Evolutionary conservation across 129 eudicot species (phyloP).

Genomic region (Lonicera japonica): DNA sequence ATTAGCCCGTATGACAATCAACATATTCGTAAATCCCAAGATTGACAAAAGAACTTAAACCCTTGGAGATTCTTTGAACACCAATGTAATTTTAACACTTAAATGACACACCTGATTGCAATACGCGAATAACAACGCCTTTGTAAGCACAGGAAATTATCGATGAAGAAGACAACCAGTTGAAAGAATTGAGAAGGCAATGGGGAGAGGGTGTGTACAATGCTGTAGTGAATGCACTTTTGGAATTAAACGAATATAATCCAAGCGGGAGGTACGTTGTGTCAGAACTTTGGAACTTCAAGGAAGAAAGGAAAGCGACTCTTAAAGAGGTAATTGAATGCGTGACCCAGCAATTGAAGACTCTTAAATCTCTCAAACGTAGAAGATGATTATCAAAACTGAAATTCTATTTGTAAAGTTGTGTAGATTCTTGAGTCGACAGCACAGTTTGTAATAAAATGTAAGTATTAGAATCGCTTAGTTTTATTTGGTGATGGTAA

Average conservation of each 20-base stretch:
- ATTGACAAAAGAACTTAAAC: too few relatives aligned
- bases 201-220: slow-evolving; percentile 45
- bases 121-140: slow-evolving; percentile 3
- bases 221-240: slow-evolving; percentile 46
- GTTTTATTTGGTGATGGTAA: neutral
- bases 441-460: neutral
- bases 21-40: too few relatives aligned
- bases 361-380: slow-evolving; percentile 39
- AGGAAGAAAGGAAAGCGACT: slow-evolving; percentile 53
- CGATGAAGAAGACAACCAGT: slow-evolving; percentile 39
- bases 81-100: too few relatives aligned
- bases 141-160: slow-evolving; percentile 37
- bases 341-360: slow-evolving; percentile 40
- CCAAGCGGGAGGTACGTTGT: slow-evolving; percentile 67
- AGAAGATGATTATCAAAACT: slow-evolving; percentile 32
- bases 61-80: too few relatives aligned
- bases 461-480: neutral
- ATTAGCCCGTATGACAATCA: too few relatives aligned
- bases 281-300: slow-evolving; percentile 69
- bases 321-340: slow-evolving; percentile 51
- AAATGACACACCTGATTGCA: too few relatives aligned
- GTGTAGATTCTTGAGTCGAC: neutral
- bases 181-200: slow-evolving; percentile 45
- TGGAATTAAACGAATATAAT: slow-evolving; percentile 60
- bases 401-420: neutral